Evolutionary conservation across 2,329 filamentous ascomycete species (phyloP).

Genomic region (Cladosporium oxysporum): DNA sequence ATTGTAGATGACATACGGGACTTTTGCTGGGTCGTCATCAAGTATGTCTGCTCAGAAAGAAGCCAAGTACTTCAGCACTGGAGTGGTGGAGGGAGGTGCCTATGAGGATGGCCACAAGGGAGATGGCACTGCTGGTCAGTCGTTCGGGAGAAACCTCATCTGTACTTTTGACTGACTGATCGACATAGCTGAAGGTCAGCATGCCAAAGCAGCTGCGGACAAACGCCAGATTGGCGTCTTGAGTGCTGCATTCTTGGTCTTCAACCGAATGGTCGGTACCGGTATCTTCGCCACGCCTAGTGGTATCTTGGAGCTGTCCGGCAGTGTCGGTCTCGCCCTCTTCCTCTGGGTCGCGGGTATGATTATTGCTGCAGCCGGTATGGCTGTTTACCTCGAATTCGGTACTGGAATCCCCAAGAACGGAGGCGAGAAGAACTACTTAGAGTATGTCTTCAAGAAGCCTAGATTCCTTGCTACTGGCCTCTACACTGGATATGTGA

Average conservation of each 20-base stretch:
- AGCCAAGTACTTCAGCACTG: not conserved
- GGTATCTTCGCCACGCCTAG: conserved; percentile 67
- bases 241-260: conserved; percentile 60
- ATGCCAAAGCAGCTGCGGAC: conserved; percentile 16
- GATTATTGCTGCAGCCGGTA: conserved; percentile 62
- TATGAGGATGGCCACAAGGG: conserved; percentile 7
- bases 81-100: not conserved
- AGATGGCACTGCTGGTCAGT: conserved; percentile 14
- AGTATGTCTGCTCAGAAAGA: conserved; percentile 9
- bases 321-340: conserved; percentile 63
- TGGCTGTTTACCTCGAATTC: conserved; percentile 67
- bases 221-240: conserved; percentile 54
- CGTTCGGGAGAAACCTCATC: not conserved
- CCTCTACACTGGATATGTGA: conserved; percentile 61
- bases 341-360: conserved; percentile 65
- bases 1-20: conserved; percentile 13
- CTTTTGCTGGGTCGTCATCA: conserved; percentile 13
- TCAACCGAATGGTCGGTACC: conserved; percentile 67
- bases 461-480: conserved; percentile 63
- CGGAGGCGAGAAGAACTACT: conserved; percentile 68
- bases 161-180: not conserved
- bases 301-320: conserved; percentile 58
- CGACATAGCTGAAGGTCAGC: conserved; percentile 7
- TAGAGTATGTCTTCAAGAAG: conserved; percentile 63
- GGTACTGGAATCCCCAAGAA: conserved; percentile 66